Conservation (phyloP, 2,329 filamentous ascomycete genomes). For the Nannizzia gypsea region DNA sequence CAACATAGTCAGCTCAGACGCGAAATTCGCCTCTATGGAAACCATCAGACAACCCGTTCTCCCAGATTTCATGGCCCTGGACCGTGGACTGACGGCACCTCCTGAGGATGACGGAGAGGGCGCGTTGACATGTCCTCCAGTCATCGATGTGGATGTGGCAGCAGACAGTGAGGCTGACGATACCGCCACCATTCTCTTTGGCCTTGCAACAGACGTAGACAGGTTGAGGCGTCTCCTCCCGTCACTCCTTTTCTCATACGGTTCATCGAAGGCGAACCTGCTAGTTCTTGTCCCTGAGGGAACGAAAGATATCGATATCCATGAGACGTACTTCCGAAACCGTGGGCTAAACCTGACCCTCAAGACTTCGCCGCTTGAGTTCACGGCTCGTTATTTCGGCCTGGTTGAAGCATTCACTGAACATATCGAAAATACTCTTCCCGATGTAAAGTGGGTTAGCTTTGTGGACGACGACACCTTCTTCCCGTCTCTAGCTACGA, state of each 20-base stretch:
- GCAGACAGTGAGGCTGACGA: constrained; percentile 30
- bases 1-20: constrained; percentile 25
- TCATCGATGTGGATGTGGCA: constrained; percentile 32
- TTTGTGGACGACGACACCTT: constrained; percentile 37
- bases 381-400: constrained; percentile 34
- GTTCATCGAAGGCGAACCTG: constrained; percentile 30
- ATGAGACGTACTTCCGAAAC: constrained; percentile 33
- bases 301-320: constrained; percentile 28
- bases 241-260: constrained; percentile 33
- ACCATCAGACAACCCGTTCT: constrained; percentile 28
- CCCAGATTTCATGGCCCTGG: constrained; percentile 27
- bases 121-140: constrained; percentile 26
- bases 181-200: constrained; percentile 32
- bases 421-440: constrained; percentile 28
- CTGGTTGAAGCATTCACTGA: constrained; percentile 31
- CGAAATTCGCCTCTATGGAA: constrained; percentile 30
- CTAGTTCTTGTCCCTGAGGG: constrained; percentile 33
- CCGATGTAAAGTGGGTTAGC: constrained; percentile 32
- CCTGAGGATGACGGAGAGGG: constrained; percentile 19
- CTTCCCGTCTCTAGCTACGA: constrained; percentile 29
- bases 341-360: constrained; percentile 32
- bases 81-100: constrained; percentile 30
- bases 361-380: constrained; percentile 30
- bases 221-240: constrained; percentile 31
- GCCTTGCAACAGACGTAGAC: constrained; percentile 33